Evolutionary conservation across 192 early-diverging fungal genomes (phyloP).

Genomic region (Helicostylum pulchrum): DNA sequence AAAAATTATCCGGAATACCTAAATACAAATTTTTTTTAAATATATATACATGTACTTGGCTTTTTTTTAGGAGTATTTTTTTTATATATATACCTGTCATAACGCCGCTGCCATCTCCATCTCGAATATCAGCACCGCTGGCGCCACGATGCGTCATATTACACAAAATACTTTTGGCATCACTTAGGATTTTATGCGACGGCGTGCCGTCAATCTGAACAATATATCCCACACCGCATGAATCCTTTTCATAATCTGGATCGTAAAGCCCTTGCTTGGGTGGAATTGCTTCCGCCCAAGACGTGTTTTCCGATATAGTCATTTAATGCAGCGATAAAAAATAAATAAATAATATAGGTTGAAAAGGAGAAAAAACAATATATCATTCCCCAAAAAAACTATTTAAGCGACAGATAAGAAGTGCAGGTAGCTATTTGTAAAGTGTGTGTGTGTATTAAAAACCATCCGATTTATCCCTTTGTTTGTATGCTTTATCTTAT

Average conservation of each 20-base stretch:
- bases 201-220: constrained; percentile 85
- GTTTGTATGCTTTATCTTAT: too few species aligned
- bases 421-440: too few species aligned
- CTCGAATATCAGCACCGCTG: constrained; percentile 86
- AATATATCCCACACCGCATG: constrained; percentile 98
- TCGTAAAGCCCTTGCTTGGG: constrained; percentile 84
- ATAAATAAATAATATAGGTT: too few species aligned
- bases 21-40: too few species aligned
- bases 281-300: constrained; percentile 86
- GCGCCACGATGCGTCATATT: constrained; percentile 99
- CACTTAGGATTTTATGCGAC: constrained; percentile 84
- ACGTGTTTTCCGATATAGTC: constrained; percentile 35
- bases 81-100: constrained; percentile 61
- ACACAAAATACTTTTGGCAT: constrained; percentile 90
- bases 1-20: constrained; percentile 84
- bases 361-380: too few species aligned
- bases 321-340: not conserved
- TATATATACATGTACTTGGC: too few species aligned
- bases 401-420: too few species aligned
- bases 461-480: too few species aligned
- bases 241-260: constrained; percentile 86
- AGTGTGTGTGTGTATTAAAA: too few species aligned
- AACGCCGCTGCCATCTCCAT: constrained; percentile 98
- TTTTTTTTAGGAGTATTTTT: too few species aligned
- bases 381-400: too few species aligned